Conservation (phyloP, 2,329 filamentous ascomycete species). For the Exserohilum turcica region DNA sequence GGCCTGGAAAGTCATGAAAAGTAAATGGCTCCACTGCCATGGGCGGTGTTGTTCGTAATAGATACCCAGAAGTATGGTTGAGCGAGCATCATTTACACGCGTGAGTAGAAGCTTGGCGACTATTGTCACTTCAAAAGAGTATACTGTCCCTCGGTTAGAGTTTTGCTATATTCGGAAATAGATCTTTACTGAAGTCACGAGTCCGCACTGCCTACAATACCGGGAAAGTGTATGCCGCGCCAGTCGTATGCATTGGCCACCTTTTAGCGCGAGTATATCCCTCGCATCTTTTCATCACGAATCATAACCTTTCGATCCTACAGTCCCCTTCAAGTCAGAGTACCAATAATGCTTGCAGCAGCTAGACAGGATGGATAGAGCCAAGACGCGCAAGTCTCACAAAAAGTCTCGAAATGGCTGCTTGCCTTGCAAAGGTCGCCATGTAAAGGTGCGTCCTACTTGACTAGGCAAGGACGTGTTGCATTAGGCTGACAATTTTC, state of each 20-base stretch:
- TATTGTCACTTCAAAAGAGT: too few relatives aligned
- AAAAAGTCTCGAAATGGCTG: constrained; percentile 40
- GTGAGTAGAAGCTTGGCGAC: neutral
- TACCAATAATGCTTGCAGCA: constrained; percentile 5
- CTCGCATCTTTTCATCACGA: neutral
- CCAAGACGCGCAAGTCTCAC: constrained; percentile 36
- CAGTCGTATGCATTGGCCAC: constrained; percentile 6
- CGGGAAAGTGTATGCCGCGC: neutral
- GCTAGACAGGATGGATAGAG: constrained; percentile 28
- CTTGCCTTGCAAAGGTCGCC: constrained; percentile 36
- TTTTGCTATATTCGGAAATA: too few relatives aligned
- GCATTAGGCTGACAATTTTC: constrained; percentile 14
- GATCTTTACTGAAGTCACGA: neutral
- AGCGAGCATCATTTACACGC: neutral
- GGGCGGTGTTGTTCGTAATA: neutral
- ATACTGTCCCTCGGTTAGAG: too few relatives aligned
- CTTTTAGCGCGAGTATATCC: constrained; percentile 1
- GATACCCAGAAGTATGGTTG: neutral
- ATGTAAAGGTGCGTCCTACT: constrained; percentile 33
- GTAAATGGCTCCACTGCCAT: neutral
- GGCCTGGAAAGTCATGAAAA: constrained; percentile 11
- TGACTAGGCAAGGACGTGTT: neutral
- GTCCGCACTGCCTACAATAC: neutral
- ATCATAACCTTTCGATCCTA: constrained; percentile 7
- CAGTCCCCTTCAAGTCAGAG: constrained; percentile 7